These are phyloP conservation scores for Jacaranda mimosifolia DNA, from an alignment of 257 asterid species.

Conservation along the genomic window DNA sequence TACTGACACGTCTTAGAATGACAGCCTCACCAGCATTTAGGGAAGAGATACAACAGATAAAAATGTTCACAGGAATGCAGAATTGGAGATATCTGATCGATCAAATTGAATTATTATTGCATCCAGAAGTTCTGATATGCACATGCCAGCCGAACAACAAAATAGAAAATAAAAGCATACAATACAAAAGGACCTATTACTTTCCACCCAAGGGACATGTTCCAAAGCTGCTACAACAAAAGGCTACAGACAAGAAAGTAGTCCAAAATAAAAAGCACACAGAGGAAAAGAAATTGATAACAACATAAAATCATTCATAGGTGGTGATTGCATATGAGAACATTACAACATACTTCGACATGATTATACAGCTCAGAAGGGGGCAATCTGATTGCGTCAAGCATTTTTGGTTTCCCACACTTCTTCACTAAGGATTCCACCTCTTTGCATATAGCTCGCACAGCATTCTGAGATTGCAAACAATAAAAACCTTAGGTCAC, in stretches of 20 bases:
- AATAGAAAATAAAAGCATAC: too few species aligned
- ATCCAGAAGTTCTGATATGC: too few species aligned
- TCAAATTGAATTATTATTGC: too few species aligned
- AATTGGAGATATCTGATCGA: too few species aligned
- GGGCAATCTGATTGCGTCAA: slow-evolving; percentile 90
- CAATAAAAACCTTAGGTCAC: slow-evolving; percentile 27
- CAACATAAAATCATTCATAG: background rate
- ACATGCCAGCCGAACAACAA: too few species aligned
- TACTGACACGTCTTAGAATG: too few species aligned
- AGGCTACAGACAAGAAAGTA: background rate
- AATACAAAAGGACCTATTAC: background rate
- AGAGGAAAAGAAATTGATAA: slow-evolving; percentile 3
- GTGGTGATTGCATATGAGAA: slow-evolving; percentile 23
- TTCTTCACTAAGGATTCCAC: slow-evolving; percentile 81
- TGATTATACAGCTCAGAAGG: slow-evolving; percentile 89
- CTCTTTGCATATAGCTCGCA: slow-evolving; percentile 74
- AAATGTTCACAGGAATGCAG: too few species aligned
- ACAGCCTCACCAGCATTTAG: too few species aligned
- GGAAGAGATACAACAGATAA: too few species aligned
- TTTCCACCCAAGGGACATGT: slow-evolving; percentile 12
- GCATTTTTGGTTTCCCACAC: slow-evolving; percentile 94
- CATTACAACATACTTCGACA: slow-evolving; percentile 77
- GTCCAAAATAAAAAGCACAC: slow-evolving; percentile 1
- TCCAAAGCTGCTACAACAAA: slow-evolving; percentile 13
- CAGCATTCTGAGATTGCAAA: slow-evolving; percentile 77